phyloP scores from a whole-genome alignment of 31 red algal genomes.

The Asparagopsis taxiformis region DNA sequence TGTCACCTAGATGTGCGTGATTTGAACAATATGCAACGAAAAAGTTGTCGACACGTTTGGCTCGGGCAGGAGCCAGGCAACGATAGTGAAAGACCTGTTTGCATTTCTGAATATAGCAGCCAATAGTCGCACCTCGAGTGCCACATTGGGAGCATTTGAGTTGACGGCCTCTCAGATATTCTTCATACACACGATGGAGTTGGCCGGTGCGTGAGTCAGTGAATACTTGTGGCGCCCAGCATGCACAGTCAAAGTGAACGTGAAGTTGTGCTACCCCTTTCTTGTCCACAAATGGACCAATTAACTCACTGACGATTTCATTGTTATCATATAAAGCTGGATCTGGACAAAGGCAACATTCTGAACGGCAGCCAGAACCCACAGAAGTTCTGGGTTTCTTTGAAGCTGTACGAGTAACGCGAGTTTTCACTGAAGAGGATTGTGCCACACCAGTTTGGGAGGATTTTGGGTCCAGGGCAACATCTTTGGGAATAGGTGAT shows the following conservation, averaged over 20 bases:
- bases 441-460: not conserved
- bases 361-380: not conserved
- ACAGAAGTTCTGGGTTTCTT: constrained; percentile 3
- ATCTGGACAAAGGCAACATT: constrained; percentile 76
- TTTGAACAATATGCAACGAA: constrained; percentile 74
- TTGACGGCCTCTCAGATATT: constrained; percentile 58
- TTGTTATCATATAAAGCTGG: constrained; percentile 22
- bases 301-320: constrained; percentile 53
- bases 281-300: constrained; percentile 75
- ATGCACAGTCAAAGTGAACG: constrained; percentile 82
- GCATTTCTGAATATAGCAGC: constrained; percentile 80
- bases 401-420: constrained; percentile 32
- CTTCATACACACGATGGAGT: constrained; percentile 68
- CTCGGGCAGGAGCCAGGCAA: constrained; percentile 44
- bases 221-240: constrained; percentile 89
- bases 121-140: constrained; percentile 71
- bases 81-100: constrained; percentile 78
- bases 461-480: not conserved
- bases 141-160: constrained; percentile 65
- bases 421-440: not conserved
- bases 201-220: constrained; percentile 36
- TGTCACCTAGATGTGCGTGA: constrained; percentile 58
- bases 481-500: not conserved
- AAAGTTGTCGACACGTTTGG: constrained; percentile 51
- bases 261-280: constrained; percentile 27